Base-by-base conservation (phyloP, 1,284 basidiomycete genomes). In the Sphagnurus paluster region DNA sequence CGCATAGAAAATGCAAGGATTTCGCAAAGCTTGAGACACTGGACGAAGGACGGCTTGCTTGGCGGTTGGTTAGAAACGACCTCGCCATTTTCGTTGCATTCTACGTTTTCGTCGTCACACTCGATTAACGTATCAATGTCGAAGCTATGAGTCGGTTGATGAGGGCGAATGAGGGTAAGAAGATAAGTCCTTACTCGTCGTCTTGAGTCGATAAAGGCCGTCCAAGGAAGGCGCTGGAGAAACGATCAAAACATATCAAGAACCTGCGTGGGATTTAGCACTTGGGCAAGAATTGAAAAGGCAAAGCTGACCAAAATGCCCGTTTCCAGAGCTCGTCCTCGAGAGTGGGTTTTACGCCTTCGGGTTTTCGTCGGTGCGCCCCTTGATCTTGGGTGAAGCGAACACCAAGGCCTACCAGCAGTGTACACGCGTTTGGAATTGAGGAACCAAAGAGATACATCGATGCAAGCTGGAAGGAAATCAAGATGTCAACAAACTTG, bases 81-180 rank as follows among this genome's bases (percentile, higher is more conserved):
- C 11, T 69, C 60, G 20, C 67, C 68, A 36, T 72, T 69, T 0
- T 69, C 59, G 42, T 61, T 57, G 23, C 24, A 26, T 21, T 71
- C 72, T 84, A 83, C 86, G 54, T 77, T 83, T 54, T 85, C 84
- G 58, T 89, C 87, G 51, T 87, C 82, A 16, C 83, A 78, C 32
- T 81, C 79, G 1, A 80, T 62, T 0, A 84, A 84, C 26, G 78
- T 70, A 28, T 84, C 81, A 7, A 84, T 64, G 56, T 89, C 84
- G 56, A 82, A 76, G 56, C 77, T 79, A 39, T n/a, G 30, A n/a
- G 33, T 32, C 11, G 11, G 68, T 10, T 14, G 4, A 20, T 21
- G 28, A 8, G 19, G 17, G 23, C 14, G 7, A 5, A 11, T 26
- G 17, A 21, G 1, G 30, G 21, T n/a, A 13, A 43, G 19, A 20